Conservation (phyloP, 2,329 filamentous ascomycete species). For the Ophiocordyceps camponoti-floridani region DNA sequence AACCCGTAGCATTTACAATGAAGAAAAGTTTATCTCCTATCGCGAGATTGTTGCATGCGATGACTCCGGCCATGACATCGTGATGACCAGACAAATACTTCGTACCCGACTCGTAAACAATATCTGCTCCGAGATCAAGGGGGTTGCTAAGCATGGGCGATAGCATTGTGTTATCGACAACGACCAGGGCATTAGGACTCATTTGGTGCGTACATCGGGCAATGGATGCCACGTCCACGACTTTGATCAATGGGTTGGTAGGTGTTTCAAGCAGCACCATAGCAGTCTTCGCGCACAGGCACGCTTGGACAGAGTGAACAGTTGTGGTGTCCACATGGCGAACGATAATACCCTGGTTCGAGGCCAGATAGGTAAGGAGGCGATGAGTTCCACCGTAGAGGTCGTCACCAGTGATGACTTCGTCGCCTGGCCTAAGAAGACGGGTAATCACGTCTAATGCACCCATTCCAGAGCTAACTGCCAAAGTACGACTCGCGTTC, state of each 20-base stretch:
- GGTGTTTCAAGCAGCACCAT: constrained; percentile 95
- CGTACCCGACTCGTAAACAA: constrained; percentile 94
- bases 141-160: constrained; percentile 89
- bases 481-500: constrained; percentile 79
- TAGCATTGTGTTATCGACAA: constrained; percentile 98
- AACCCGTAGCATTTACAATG: constrained; percentile 91
- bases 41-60: constrained; percentile 69
- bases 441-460: constrained; percentile 92
- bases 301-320: constrained; percentile 48
- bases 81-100: constrained; percentile 97
- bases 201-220: constrained; percentile 57
- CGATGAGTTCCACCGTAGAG: constrained; percentile 92
- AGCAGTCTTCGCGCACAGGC: constrained; percentile 63
- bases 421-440: constrained; percentile 76
- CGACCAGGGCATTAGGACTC: constrained; percentile 64
- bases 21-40: constrained; percentile 87
- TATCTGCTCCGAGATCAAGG: constrained; percentile 82
- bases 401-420: constrained; percentile 94
- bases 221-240: constrained; percentile 78
- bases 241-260: constrained; percentile 95
- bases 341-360: constrained; percentile 79
- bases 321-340: constrained; percentile 92
- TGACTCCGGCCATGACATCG: constrained; percentile 96
- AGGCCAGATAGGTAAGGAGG: constrained; percentile 77
- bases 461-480: constrained; percentile 94